Base-by-base conservation (phyloP, 2,329 filamentous ascomycete species). In the Colletotrichum filicis region DNA sequence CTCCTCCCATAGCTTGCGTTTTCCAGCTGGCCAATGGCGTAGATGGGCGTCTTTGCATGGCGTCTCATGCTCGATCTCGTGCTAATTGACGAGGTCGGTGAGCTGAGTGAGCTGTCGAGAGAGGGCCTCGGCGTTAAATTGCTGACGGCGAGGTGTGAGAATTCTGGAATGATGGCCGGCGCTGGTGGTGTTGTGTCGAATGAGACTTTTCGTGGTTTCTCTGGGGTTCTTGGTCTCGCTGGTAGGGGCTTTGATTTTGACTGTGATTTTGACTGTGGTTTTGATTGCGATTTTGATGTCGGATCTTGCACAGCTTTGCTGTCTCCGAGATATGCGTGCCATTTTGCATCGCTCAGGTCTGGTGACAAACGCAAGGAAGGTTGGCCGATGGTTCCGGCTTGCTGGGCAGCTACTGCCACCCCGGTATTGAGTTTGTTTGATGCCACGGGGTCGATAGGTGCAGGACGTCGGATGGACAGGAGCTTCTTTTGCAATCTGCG, bases 21-120 rank as follows among this genome's bases (percentile, higher is more conserved):
- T 71, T 89, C 87, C 2, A 87, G 80, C 75, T 89, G 87, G 16
- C 87, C 87, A 69, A 89, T 86, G 11, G 81, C 80, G 55, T 83
- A 83, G 26, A 89, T 85, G 0, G 87, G 87, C 2, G 87, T 89
- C 78, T 89, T 89, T 52, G 87, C 86, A 64, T 85, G 85, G 35
- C 85, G 83, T 68, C 86, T 83, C 75, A 82, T 82, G 7, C 78
- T 78, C 3, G 80, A 81, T 61, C 62, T 65, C 14, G 76, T 76
- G 16, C 74, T 75, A 19, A 70, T 68, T 5, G 74, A 75, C 24
- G 73, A 73, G 16, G 76, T 68, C 7, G 73, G 71, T 9, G 76
- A 76, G 42, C 66, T 64, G 12, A 73, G 60, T 2, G 74, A 74
- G 46, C 70, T 73, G 56, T 75, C 74, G 26, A 76, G 66, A 16